Evolutionary conservation across 495 filamentous ascomycete species (phyloP).

Genomic region (Xylaria nigripes): DNA sequence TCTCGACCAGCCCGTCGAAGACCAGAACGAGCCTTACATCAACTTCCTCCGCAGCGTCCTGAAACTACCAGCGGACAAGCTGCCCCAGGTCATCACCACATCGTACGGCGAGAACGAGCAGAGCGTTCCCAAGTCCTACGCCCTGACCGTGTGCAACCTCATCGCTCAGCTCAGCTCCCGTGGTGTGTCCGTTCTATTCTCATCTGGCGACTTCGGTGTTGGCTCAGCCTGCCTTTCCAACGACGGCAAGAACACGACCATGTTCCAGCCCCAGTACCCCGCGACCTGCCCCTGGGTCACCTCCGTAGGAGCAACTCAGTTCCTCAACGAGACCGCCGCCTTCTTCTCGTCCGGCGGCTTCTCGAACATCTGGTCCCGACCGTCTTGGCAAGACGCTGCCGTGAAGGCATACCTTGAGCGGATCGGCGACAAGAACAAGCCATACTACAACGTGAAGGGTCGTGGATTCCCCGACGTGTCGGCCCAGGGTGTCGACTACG

Average conservation of each 20-base stretch:
- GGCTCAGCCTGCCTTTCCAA: slow-evolving; percentile 58
- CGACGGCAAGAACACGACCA: slow-evolving; percentile 53
- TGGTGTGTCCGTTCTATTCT: slow-evolving; percentile 59
- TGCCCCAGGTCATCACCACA: slow-evolving; percentile 61
- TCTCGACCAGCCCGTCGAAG: slow-evolving; percentile 45
- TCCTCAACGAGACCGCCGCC: slow-evolving; percentile 43
- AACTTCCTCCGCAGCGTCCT: slow-evolving; percentile 50
- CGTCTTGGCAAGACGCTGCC: slow-evolving; percentile 48
- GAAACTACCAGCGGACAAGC: slow-evolving; percentile 22
- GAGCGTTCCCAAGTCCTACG: slow-evolving; percentile 56
- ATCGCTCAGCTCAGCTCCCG: slow-evolving; percentile 57
- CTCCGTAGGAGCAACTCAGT: slow-evolving; percentile 54
- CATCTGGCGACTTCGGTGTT: slow-evolving; percentile 61
- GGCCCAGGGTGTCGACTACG: slow-evolving; percentile 47
- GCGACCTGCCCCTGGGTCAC: slow-evolving; percentile 66
- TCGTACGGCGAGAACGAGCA: slow-evolving; percentile 74
- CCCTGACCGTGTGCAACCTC: slow-evolving; percentile 53
- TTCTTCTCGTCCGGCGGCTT: slow-evolving; percentile 59
- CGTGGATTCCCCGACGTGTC: slow-evolving; percentile 53
- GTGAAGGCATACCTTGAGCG: slow-evolving; percentile 46
- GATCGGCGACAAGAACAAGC: slow-evolving; percentile 34
- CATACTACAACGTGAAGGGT: slow-evolving; percentile 44
- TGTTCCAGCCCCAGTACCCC: slow-evolving; percentile 62
- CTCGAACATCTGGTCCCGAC: slow-evolving; percentile 52
- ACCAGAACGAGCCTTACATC: slow-evolving; percentile 66